Percentiles rank a stretch among this genome's conserved stretches.
Evolutionary conservation across 192 early-diverging fungal genomes (phyloP).

Genomic region (Umbelopsis vinacea): DNA sequence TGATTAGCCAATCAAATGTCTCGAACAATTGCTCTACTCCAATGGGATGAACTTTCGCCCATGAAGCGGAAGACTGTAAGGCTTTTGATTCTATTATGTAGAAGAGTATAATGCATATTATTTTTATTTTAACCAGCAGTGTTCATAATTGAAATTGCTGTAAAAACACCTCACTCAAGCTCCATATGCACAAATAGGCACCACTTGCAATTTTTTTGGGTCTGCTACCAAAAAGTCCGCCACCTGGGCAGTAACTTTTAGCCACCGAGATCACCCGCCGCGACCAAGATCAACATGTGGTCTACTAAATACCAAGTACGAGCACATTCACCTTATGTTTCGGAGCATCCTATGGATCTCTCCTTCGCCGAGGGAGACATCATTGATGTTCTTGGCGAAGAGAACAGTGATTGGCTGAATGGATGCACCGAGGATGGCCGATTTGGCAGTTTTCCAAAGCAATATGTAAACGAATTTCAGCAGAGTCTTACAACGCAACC

Average conservation of each 20-base stretch:
- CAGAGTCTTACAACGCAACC: neutral
- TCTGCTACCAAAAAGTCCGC: neutral
- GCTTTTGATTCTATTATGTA: no score
- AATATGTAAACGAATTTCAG: neutral
- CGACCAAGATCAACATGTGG: slow-evolving; percentile 21
- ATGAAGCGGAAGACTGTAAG: no score
- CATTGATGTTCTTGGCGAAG: slow-evolving; percentile 36
- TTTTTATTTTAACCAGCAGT: no score
- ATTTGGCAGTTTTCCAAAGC: slow-evolving; percentile 26
- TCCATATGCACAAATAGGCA: no score
- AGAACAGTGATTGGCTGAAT: slow-evolving; percentile 25
- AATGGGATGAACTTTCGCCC: neutral
- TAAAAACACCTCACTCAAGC: no score
- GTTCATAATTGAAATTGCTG: no score
- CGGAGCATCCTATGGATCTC: slow-evolving; percentile 41
- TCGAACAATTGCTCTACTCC: neutral
- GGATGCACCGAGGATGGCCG: slow-evolving; percentile 12
- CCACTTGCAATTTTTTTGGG: no score
- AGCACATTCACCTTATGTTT: slow-evolving; percentile 27
- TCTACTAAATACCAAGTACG: slow-evolving; percentile 28
- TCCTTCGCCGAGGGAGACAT: slow-evolving; percentile 33
- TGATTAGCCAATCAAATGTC: slow-evolving; percentile 24
- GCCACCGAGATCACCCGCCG: neutral
- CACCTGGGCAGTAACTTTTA: neutral
- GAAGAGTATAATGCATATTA: no score